A percentile compares a stretch with the other conserved stretches of the same genome.
Conservation (phyloP, 495 filamentous ascomycete genomes). For the Halenospora varia region DNA sequence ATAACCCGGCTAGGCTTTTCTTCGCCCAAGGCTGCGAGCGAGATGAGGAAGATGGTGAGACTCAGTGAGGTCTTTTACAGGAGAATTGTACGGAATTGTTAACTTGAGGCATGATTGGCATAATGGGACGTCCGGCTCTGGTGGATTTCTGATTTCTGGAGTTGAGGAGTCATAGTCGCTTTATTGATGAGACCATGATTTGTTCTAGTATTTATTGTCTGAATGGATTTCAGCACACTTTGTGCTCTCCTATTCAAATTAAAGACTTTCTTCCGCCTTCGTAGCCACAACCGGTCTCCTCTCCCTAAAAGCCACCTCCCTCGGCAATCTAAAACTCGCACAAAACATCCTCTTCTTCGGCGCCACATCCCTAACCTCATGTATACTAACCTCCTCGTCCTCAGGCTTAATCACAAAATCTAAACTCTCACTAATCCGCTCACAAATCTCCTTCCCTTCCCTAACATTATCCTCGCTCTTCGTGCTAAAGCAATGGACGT, state of each 20-base stretch:
- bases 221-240: neutral
- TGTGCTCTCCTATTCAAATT: neutral
- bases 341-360: conserved; percentile 97
- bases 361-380: conserved; percentile 82
- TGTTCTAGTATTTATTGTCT: neutral
- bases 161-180: neutral
- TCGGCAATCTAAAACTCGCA: conserved; percentile 80
- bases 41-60: conserved; percentile 2
- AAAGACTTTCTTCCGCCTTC: neutral
- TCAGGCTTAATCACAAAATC: conserved; percentile 24
- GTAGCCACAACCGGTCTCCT: neutral
- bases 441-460: conserved; percentile 60
- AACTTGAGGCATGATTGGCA: neutral
- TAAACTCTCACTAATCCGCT: conserved; percentile 56
- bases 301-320: conserved; percentile 69
- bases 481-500: conserved; percentile 85
- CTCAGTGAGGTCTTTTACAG: neutral
- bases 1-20: conserved; percentile 67
- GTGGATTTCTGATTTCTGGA: neutral
- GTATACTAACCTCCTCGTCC: conserved; percentile 57
- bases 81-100: neutral
- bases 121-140: neutral
- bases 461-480: conserved; percentile 66
- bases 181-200: neutral
- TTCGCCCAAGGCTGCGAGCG: conserved; percentile 77